Evolutionary conservation across 2,329 filamentous ascomycete genomes (phyloP), one percentile per base, ranked within the genome.

Genomic region (Trichoderma guizhouense): DNA sequence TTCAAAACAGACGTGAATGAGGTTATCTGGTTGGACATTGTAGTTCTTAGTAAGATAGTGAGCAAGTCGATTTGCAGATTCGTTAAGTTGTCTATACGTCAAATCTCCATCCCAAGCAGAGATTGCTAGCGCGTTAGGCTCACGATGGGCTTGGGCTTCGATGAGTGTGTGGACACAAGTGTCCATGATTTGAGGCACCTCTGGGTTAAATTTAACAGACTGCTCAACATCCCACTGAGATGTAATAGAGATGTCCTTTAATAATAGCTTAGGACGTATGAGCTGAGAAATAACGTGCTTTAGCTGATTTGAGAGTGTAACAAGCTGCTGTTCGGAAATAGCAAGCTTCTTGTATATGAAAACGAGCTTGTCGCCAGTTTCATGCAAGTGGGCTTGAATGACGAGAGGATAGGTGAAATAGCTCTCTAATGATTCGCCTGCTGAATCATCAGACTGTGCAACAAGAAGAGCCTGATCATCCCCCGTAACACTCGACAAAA

Each of bases 91-190:
- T 8, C 28, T 14, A 32, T 71, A 71, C 2, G 70, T 71, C 14
- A 71, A n/a, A 6, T 39, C 14, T 5, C 36, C 28, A 32, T 71
- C 70, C 70, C 70, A 68, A 4, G 73, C 57, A 14, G 39, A 73
- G 7, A 74, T 58, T 12, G 73, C 72, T 9, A 28, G 36, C 5
- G 39, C 60, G 2, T 32, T 1, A 3, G 72, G 70, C 1, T 32
- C 9, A 4, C 14, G 14, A 7, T 21, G 53, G 7, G 58, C 69
- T 7, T 66, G 57, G 3, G 66, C 28, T 14, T 62, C 63, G 8
- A 74, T 65, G 7, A 75, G 71, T n/a, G 71, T 58, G 24, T 74
- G 69, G 9, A 74, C 51, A 18, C 71, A 86, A 72, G 84, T 47
- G 14, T 69, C 39, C 4, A 69, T 53, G 12, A 69, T 62, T 30